Evolutionary conservation across 306 rosid genomes (phyloP), one percentile per base, ranked within the genome.

Genomic region (Malus orientalis): DNA sequence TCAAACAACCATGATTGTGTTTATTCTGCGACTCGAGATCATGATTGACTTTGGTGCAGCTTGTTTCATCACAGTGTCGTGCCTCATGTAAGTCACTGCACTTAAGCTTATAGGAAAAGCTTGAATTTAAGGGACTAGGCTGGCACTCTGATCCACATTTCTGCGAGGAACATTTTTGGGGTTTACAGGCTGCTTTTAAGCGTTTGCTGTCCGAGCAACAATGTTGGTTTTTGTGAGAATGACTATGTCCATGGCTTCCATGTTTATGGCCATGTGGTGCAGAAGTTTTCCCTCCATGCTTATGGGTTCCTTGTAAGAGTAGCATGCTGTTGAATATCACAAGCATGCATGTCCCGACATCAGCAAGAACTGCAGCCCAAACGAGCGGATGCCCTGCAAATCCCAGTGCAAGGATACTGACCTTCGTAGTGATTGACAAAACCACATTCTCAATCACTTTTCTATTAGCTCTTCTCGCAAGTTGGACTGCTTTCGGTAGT

Each of bases 341-440:
- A 25, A 91, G 79, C 57, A 96, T 4, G 73, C 99, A 92, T 15
- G 97, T 93, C 72, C 99, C 99, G 51, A 89, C 97, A 82, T 96
- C 99, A 14, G 97, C 98, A 51, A 92, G 91, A 85, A 96, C 99
- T 66, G 99, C 99, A n/a, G 98, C 99, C 98, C 99, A 92, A 67
- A 96, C 88, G 55, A 92, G 85, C 20, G 99, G 99, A 79, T 92
- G 87, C 36, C 99, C 99, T n/a, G 81, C 91, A 74, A 96, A 69
- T 74, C 92, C 97, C 71, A 96, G 85, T 22, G 87, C 93, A 13
- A 96, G 76, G 47, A 96, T 88, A 0, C 85, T 89, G 10, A 32
- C 80, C 86, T 93, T 96, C 10, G 93, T 85, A 68, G 74, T 65
- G 62, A 92, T 76, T 1, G 99, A 88, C 66, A 96, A 74, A 67